These are phyloP conservation scores for Takakia lepidozioides DNA, from an alignment of 225 moss, liverwort and hornwort species.

Conservation along the genomic window DNA sequence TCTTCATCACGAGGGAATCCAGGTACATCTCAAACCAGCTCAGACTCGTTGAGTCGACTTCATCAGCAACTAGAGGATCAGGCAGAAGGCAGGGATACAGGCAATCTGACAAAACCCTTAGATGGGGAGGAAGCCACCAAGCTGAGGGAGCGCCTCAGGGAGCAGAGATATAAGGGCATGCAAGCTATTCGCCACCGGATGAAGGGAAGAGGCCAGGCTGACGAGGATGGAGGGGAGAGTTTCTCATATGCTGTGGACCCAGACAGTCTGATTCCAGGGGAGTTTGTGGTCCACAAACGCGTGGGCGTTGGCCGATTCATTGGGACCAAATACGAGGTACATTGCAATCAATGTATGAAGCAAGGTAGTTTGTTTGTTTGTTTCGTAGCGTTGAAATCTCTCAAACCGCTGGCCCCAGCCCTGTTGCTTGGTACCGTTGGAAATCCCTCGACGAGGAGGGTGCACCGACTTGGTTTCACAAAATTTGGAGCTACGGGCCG, in stretches of 20 bases:
- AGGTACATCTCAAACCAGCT: conserved; percentile 20
- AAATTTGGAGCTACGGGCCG: too few species aligned
- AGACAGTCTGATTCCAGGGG: conserved; percentile 68
- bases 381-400: too few species aligned
- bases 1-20: conserved; percentile 10
- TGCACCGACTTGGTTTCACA: too few species aligned
- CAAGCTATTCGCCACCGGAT: conserved; percentile 60
- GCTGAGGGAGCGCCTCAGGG: conserved; percentile 54
- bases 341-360: too few species aligned
- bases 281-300: conserved; percentile 83
- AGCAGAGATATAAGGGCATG: conserved; percentile 72
- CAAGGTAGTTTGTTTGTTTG: too few species aligned
- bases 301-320: conserved; percentile 88
- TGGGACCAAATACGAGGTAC: conserved; percentile 67
- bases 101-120: conserved; percentile 37
- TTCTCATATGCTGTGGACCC: conserved; percentile 83
- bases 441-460: too few species aligned
- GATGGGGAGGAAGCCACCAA: conserved; percentile 54
- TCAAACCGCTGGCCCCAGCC: too few species aligned
- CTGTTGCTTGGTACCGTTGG: too few species aligned
- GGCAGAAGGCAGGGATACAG: conserved; percentile 32
- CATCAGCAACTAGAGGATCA: conserved; percentile 77
- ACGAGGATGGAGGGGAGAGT: conserved; percentile 11
- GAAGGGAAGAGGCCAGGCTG: conserved; percentile 42
- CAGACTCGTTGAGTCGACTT: conserved; percentile 51